Evolutionary conservation across 163 green algal species (phyloP), one percentile per base, ranked within the genome.

Genomic region (Scenedesmus sp.): DNA sequence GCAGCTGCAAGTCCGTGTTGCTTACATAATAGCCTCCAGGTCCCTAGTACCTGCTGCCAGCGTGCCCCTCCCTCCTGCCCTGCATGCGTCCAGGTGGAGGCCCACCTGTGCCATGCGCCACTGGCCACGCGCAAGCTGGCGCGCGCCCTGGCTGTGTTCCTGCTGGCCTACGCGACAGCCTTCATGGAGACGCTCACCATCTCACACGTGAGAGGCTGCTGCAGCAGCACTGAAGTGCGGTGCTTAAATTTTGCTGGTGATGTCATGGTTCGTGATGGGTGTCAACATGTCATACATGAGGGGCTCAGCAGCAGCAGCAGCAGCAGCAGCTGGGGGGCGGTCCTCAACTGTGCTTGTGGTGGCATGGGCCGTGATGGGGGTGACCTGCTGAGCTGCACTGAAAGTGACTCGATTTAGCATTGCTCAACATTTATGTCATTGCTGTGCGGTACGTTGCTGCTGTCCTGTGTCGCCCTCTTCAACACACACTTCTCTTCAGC

Each of bases 141-240:
- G 6, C 74, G 90, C 18, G 95, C 46, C 0, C 34, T 96, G 12
- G 92, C 96, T 0, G 96, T 99, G 4, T 97, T 99, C 60, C 3
- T 93, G 13, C 92, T 99, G 74, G 89, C 97, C 6, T 99, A 99
- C 90, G 91, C 95, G 59, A 99, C 97, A 12, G 98, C 98, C 1
- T 98, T 97, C 86, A 97, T 97, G 77, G 98, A 99, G 94, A 99
- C 98, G 0, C 90, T 99, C 34, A 99, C 98, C 70, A 99, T 99
- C 64, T 95, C 97, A 10, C 95, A 98, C 83, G 95, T 97, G 79
- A 92, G 94, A 15, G 55, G 67, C 67, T 79, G 67, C 26, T 26
- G 26, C 67, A 79, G 12, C 34, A 46, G 34, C 13, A 12, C 62
- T 70, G 62, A 12, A 70, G 10, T 12, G 13, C 62, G 10, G 10